Base-by-base conservation (phyloP, 768 basidiomycete species). In the Xanthoconium stramineum region DNA sequence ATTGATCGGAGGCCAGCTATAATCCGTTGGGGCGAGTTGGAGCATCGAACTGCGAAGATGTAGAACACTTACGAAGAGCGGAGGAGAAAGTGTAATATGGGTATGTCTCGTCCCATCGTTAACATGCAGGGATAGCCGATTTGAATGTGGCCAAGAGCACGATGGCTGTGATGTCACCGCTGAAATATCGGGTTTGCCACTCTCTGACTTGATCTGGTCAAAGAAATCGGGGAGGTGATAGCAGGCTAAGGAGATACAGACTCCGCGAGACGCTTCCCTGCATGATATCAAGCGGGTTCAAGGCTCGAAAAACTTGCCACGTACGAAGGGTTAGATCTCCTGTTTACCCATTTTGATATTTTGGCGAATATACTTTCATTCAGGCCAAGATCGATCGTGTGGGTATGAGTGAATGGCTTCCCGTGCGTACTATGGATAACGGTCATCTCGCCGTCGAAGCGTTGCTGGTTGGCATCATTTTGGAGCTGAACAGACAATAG, bases 191-290 rank as follows among this genome's bases (percentile, higher is more conserved):
- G 47, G 50, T 63, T 44, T 39, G 50, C 53, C 59, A 47, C 33
- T 43, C 42, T 58, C 52, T n/a, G 47, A 50, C 46, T 57, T 58
- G 55, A 58, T 37, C 48, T 46, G 54, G 65, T 57, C 29, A 44
- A 52, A 59, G n/a, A 69, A 17, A 13, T 67, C 69, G 8, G 61
- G 56, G 40, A 69, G 69, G 33, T 64, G 68, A 68, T 78, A 83
- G 48, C 78, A 81, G 6, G 69, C 76, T 30, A 83, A 61, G 3
- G 79, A 78, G 28, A 81, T 57, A 50, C 80, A 83, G 24, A 77
- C 62, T 38, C 74, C 75, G 15, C 63, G 53, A 32, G 64, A 47
- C 24, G 78, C 50, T 42, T 75, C 65, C 24, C 78, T 78, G 43
- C 9, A 10, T 10, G n/a, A 42, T 3, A 35, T 49, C 12, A 59